Evolutionary conservation across 495 filamentous ascomycete genomes (phyloP).

Genomic region (Aeminium ludgeri): DNA sequence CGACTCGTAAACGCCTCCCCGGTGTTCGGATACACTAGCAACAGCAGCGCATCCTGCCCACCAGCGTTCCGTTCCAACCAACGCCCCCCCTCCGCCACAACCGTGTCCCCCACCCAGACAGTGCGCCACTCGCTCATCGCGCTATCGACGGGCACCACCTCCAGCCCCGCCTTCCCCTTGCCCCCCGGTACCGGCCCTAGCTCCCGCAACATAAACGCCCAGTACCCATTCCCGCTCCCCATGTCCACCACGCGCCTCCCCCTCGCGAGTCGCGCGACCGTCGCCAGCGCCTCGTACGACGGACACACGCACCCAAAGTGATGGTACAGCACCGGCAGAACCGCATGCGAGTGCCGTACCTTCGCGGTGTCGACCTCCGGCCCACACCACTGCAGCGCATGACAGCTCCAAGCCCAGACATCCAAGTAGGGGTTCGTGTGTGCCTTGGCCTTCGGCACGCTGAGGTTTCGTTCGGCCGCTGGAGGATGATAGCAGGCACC

Average conservation of each 20-base stretch:
- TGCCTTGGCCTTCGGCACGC: constrained; percentile 22
- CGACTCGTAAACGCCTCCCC: constrained; percentile 36
- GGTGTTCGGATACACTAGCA: constrained; percentile 47
- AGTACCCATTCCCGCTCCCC: constrained; percentile 46
- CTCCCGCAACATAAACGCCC: constrained; percentile 39
- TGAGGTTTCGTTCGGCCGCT: constrained; percentile 11
- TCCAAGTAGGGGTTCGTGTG: constrained; percentile 41
- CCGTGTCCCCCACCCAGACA: constrained; percentile 41
- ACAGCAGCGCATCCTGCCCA: constrained; percentile 30
- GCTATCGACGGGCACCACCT: constrained; percentile 35
- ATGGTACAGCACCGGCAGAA: constrained; percentile 48
- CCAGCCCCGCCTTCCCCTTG: constrained; percentile 14
- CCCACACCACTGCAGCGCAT: constrained; percentile 36
- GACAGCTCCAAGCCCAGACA: constrained; percentile 35
- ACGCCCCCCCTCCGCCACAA: constrained; percentile 29
- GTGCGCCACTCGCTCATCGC: constrained; percentile 37
- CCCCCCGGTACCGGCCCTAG: too few relatives aligned
- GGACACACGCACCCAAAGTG: constrained; percentile 49
- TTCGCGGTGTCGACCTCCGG: constrained; percentile 25
- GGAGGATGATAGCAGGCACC: constrained; percentile 20
- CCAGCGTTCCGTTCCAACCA: constrained; percentile 28
- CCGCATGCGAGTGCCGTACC: constrained; percentile 32
- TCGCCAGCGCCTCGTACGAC: constrained; percentile 34
- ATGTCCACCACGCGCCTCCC: constrained; percentile 33
- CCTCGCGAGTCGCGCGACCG: constrained; percentile 31